A percentile compares a stretch with the other conserved stretches of the same genome.
Conservation (phyloP, 2,329 filamentous ascomycete species). For the Exophiala oligosperma region DNA sequence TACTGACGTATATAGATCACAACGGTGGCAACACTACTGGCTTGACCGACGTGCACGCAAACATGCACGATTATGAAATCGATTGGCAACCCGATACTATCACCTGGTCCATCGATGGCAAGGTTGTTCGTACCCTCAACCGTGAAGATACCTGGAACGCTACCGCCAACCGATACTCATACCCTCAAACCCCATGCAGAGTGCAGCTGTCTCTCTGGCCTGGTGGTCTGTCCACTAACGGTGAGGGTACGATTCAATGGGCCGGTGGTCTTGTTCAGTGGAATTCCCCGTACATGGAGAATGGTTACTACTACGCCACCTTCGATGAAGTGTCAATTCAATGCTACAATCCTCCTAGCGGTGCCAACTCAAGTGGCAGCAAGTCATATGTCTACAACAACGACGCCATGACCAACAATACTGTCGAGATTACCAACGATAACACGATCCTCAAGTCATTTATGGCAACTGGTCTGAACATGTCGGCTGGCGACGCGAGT, state of each 20-base stretch:
- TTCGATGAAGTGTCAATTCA: constrained; percentile 76
- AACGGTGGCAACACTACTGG: constrained; percentile 71
- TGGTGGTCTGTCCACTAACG: constrained; percentile 76
- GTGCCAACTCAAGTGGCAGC: constrained; percentile 59
- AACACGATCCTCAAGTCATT: constrained; percentile 76
- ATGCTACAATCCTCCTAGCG: constrained; percentile 82
- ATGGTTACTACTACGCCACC: constrained; percentile 86
- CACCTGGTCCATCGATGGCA: constrained; percentile 83
- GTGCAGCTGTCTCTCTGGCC: constrained; percentile 97
- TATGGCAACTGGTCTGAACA: constrained; percentile 76
- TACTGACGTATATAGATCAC: constrained; percentile 55
- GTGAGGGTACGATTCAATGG: constrained; percentile 83
- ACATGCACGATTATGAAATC: constrained; percentile 89
- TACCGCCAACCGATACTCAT: constrained; percentile 78
- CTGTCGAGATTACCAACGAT: constrained; percentile 73
- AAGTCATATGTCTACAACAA: constrained; percentile 75
- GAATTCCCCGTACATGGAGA: constrained; percentile 76
- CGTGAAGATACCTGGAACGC: constrained; percentile 82
- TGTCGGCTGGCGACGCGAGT: constrained; percentile 47
- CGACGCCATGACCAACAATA: constrained; percentile 67
- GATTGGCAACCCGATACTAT: constrained; percentile 87
- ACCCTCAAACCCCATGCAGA: constrained; percentile 86
- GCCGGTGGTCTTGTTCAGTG: constrained; percentile 89
- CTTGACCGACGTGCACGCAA: constrained; percentile 65
- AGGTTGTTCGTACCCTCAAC: constrained; percentile 71